Evolutionary conservation across 1,139 yeast genomes (phyloP), one percentile per base, ranked within the genome.

Genomic region (Blastobotrys illinoisensis): DNA sequence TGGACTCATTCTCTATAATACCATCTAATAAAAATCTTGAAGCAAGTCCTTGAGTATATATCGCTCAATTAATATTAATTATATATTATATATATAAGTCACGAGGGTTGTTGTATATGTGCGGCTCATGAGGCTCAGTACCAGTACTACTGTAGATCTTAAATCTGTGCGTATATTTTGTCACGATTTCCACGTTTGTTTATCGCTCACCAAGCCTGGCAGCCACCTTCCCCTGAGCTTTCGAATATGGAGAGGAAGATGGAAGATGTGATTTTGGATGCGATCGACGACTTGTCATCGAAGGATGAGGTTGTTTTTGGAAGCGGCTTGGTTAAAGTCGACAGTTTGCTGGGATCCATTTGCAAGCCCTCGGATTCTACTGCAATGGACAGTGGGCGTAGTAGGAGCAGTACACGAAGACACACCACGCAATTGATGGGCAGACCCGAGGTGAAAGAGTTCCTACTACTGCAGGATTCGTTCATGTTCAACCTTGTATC

Each of bases 401-500:
- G 40, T 11, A 32, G 40, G 11, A 32, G 40, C 40, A 32, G 40
- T n/a, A 32, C 40, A n/a, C 40, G 40, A 7, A 32, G 40, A 7
- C 40, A 13, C 16, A 32, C 40, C 5, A 32, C 40, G 16, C 40
- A 32, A n/a, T 23, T 48, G 46, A 46, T 49, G n/a, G 56, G 56
- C 54, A 67, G 67, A 48, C 65, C 58, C 51, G 64, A 70, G 13
- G 67, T 79, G 54, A 71, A 72, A 1, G 71, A 74, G 52, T 80
- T 82, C 58, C 57, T 76, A 6, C 62, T 62, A n/a, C 68, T 80
- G 11, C 89, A 84, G 65, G 81, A 81, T 59, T 69, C 67, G 47
- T 77, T 80, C 65, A 74, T 75, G 55, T 78, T 69, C 63, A 84
- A 84, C 58, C 55, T 83, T 5, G 74, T 77, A 0, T 62, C 70